These are phyloP conservation scores for Coniella lustricola DNA, from an alignment of 2,329 filamentous ascomycete genomes.

Conservation along the genomic window DNA sequence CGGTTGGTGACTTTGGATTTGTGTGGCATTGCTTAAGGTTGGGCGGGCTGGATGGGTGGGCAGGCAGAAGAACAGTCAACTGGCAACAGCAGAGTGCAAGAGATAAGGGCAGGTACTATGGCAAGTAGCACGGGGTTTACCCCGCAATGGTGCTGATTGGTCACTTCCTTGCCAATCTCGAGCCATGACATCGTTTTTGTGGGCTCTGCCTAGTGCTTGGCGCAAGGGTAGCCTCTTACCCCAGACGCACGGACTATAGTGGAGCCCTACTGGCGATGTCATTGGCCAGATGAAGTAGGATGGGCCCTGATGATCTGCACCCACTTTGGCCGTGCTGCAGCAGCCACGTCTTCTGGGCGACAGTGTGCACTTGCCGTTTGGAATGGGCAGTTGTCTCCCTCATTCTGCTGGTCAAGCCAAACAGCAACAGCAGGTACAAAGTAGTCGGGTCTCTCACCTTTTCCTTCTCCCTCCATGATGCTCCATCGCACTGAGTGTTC, in stretches of 20 bases:
- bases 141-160: slow-evolving; percentile 11
- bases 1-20: too few relatives aligned
- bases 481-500: background rate
- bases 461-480: background rate
- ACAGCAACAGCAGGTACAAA: background rate
- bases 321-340: background rate
- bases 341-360: background rate
- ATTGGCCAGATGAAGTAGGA: background rate
- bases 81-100: too few relatives aligned
- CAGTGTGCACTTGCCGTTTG: background rate
- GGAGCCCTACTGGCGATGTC: background rate
- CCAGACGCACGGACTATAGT: slow-evolving; percentile 3
- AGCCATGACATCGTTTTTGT: background rate
- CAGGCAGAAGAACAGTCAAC: too few relatives aligned
- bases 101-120: too few relatives aligned
- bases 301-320: background rate
- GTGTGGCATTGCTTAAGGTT: too few relatives aligned
- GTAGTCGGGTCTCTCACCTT: background rate
- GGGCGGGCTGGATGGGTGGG: too few relatives aligned
- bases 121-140: slow-evolving; percentile 5
- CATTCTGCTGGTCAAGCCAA: too few relatives aligned
- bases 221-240: slow-evolving; percentile 7
- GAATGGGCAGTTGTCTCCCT: too few relatives aligned
- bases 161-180: background rate
- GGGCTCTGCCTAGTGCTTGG: background rate